Conservation (phyloP, 2,329 filamentous ascomycete genomes). For the Fusarium mangiferae region DNA sequence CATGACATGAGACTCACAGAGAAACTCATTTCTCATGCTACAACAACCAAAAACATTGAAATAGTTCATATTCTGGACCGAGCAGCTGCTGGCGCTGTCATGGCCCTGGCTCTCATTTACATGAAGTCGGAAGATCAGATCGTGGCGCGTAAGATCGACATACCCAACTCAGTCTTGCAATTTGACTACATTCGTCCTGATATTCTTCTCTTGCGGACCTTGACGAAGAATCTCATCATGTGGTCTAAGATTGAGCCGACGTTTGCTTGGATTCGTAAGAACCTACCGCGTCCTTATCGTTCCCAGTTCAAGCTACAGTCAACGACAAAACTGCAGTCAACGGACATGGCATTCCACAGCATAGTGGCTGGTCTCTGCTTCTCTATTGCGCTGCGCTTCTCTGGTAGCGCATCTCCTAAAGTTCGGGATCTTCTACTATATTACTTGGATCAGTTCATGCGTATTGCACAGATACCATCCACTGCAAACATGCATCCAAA, state of each 20-base stretch:
- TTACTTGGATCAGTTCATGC: constrained; percentile 88
- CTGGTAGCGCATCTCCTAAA: constrained; percentile 74
- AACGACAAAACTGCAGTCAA: constrained; percentile 74
- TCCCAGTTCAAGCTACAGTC: constrained; percentile 67
- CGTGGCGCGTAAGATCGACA: constrained; percentile 90
- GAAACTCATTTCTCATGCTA: constrained; percentile 84
- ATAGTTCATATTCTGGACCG: constrained; percentile 93
- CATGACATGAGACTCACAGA: constrained; percentile 95
- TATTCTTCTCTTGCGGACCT: constrained; percentile 86
- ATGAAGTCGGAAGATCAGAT: constrained; percentile 95
- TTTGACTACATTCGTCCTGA: constrained; percentile 97
- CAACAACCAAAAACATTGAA: constrained; percentile 89
- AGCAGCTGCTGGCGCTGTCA: constrained; percentile 90
- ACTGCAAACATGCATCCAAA: constrained; percentile 45
- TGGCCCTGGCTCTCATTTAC: constrained; percentile 91
- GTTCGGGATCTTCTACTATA: constrained; percentile 85
- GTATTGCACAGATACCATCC: constrained; percentile 71
- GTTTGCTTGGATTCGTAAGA: constrained; percentile 78
- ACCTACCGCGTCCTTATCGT: constrained; percentile 77
- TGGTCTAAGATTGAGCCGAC: constrained; percentile 85
- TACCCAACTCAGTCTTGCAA: constrained; percentile 88
- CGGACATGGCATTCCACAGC: constrained; percentile 91
- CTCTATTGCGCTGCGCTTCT: constrained; percentile 77
- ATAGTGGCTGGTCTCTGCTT: constrained; percentile 92
- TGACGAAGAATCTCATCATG: constrained; percentile 91